phyloP scores from a whole-genome alignment of 2,329 filamentous ascomycete genomes.

The Arthrobotrys megalospora region DNA sequence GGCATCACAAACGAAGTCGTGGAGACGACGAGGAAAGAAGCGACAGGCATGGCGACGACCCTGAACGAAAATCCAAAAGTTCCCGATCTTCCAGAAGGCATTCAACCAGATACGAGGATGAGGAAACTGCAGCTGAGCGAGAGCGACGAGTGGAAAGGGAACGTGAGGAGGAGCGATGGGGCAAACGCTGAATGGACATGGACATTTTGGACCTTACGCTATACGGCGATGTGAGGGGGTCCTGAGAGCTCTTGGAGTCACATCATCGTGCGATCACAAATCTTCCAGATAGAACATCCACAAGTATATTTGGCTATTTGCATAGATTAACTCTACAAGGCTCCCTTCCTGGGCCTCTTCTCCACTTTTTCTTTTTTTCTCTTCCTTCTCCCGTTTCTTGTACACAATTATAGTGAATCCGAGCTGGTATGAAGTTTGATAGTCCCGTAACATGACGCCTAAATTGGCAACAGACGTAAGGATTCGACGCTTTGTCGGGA shows the following conservation, averaged over 20 bases:
- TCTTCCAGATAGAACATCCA: slow-evolving; percentile 55
- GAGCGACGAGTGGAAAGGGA: slow-evolving; percentile 64
- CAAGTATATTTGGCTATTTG: slow-evolving; percentile 58
- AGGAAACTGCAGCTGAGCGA: slow-evolving; percentile 62
- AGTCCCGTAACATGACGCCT: slow-evolving; percentile 29
- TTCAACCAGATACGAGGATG: slow-evolving; percentile 65
- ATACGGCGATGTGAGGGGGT: slow-evolving; percentile 27
- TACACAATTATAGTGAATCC: slow-evolving; percentile 46
- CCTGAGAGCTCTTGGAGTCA: slow-evolving; percentile 38
- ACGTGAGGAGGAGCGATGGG: slow-evolving; percentile 64
- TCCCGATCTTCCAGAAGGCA: slow-evolving; percentile 63
- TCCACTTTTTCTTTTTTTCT: slow-evolving; percentile 14
- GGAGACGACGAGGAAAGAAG: slow-evolving; percentile 58
- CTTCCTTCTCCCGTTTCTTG: slow-evolving; percentile 25
- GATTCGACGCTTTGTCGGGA: slow-evolving; percentile 32
- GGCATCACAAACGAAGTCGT: slow-evolving; percentile 59
- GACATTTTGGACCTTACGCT: slow-evolving; percentile 3
- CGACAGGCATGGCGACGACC: slow-evolving; percentile 61
- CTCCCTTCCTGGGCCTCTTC: slow-evolving; percentile 17
- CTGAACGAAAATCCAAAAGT: slow-evolving; percentile 60
- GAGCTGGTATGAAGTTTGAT: slow-evolving; percentile 26
- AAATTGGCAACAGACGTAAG: slow-evolving; percentile 39
- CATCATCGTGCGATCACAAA: slow-evolving; percentile 23
- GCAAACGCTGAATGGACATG: slow-evolving; percentile 55
- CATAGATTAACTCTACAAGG: slow-evolving; percentile 49